phyloP scores from a whole-genome alignment of 2,329 filamentous ascomycete species.

The Alternaria angustiovoidea region DNA sequence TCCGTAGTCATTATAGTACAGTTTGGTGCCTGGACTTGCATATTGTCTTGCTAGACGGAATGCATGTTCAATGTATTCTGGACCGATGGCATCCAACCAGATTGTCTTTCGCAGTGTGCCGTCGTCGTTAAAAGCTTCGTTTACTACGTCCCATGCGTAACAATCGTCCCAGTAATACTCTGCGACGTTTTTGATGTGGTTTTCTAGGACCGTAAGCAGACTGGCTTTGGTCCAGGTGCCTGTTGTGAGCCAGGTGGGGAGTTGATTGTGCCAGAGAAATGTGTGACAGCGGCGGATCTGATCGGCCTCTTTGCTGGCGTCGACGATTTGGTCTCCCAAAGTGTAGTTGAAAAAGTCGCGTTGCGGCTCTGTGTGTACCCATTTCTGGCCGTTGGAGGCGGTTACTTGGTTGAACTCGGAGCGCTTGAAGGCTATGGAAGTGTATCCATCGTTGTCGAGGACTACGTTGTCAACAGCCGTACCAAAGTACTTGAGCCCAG shows the following conservation, averaged over 20 bases:
- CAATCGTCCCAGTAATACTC: conserved; percentile 67
- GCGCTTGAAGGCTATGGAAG: conserved; percentile 62
- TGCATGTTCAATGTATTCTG: conserved; percentile 65
- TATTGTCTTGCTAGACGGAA: conserved; percentile 63
- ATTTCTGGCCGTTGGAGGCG: conserved; percentile 71
- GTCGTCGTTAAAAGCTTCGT: conserved; percentile 68
- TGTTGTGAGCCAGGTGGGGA: conserved; percentile 62
- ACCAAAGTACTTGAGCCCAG: conserved; percentile 64
- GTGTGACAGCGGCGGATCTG: conserved; percentile 70
- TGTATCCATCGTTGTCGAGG: conserved; percentile 62
- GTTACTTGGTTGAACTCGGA: conserved; percentile 71
- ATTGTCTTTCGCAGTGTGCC: conserved; percentile 62
- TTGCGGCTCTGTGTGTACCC: conserved; percentile 68
- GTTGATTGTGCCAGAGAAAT: conserved; percentile 63
- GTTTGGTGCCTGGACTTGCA: conserved; percentile 64
- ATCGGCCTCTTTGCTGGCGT: conserved; percentile 51
- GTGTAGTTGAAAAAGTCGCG: conserved; percentile 66
- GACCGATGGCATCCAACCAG: conserved; percentile 65
- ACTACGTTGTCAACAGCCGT: conserved; percentile 66
- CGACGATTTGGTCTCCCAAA: conserved; percentile 60
- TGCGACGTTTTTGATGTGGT: conserved; percentile 68
- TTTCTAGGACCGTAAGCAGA: conserved; percentile 64
- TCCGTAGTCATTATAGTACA: conserved; percentile 72
- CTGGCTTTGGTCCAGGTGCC: conserved; percentile 66
- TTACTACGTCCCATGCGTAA: conserved; percentile 72